A percentile compares a stretch with the other conserved stretches of the same genome.
Evolutionary conservation across 2,329 filamentous ascomycete genomes (phyloP).

Genomic region (Neonectria ditissima): DNA sequence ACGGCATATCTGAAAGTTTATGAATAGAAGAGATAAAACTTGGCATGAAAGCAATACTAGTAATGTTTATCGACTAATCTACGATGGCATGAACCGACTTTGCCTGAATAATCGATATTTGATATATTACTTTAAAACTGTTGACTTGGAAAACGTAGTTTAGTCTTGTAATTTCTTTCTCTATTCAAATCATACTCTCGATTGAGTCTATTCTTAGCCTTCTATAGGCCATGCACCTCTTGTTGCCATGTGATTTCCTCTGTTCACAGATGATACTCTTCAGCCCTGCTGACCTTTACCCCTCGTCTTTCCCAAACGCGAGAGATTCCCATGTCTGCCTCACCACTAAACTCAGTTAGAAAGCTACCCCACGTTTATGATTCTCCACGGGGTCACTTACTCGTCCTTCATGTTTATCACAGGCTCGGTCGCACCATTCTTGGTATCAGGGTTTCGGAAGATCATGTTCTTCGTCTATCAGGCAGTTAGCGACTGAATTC

Average conservation of each 20-base stretch:
- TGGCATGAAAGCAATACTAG: no score
- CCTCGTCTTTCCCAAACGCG: constrained; percentile 42
- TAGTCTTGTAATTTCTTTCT: no score
- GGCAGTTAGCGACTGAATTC: background rate
- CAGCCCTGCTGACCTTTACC: constrained; percentile 29
- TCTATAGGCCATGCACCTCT: no score
- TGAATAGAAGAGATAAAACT: background rate
- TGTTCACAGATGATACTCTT: constrained; percentile 40
- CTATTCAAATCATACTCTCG: background rate
- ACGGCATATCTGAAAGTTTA: background rate
- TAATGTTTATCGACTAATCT: no score
- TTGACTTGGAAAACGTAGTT: no score
- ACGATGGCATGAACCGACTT: no score
- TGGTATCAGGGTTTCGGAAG: constrained; percentile 39
- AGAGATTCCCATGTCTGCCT: constrained; percentile 38
- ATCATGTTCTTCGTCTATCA: constrained; percentile 42
- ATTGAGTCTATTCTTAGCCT: no score
- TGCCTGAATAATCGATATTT: no score
- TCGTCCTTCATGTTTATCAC: constrained; percentile 38
- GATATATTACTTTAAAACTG: no score
- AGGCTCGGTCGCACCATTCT: constrained; percentile 36
- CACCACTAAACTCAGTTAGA: constrained; percentile 9
- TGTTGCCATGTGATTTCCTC: no score
- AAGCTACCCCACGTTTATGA: rapidly evolving
- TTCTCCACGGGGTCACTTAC: constrained; percentile 26